Base-by-base conservation (phyloP, 2,329 filamentous ascomycete species). In the Sphaerostilbella broomeana region DNA sequence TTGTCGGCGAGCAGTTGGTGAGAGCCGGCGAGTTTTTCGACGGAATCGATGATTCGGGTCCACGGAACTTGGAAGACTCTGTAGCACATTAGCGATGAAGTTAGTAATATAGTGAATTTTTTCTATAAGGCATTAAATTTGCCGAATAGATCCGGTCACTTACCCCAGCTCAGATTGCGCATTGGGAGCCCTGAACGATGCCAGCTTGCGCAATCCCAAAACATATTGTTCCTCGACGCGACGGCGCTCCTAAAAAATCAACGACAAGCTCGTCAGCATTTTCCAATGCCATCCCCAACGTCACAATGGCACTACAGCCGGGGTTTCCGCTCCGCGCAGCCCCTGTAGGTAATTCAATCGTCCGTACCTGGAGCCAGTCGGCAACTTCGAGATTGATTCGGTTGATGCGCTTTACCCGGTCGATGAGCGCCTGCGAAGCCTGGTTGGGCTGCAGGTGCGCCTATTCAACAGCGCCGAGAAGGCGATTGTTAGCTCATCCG, bases 201-300 rank as follows among this genome's bases (percentile, higher is more conserved):
- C 75, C 47, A 98, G 77, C 68, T 85, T 94, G 55, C 82, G 82
- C 52, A 98, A 68, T 29, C 84, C 81, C 53, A 80, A 72, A 32
- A 86, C 85, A 64, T 98, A 98, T 57, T 81, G 75, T 56, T 97
- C 90, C 65, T 98, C 92, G 47, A 97, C 74, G 55, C 81, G 84
- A 60, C 89, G 84, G 52, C 92, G 86, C 70, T 98, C 92, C 90
- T 97, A 61, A 5, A 36, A 40, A 29, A 29, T 13, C 15, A 22
- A 21, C 16, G 8, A 22, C 22, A 13, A 24, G 29, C 27, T 18
- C 31, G 45, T 38, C 37, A 36, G 39, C 20, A 17, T 22, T 37
- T 19, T n/a, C 10, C 9, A 10, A 10, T 22, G 9, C 26, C 10
- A 19, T 4, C 25, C 13, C n/a, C 11, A n/a, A 21, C 20, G 12